These are phyloP conservation scores for Paraphoma sp. DNA, from an alignment of 2,329 filamentous ascomycete genomes.

Conservation along the genomic window DNA sequence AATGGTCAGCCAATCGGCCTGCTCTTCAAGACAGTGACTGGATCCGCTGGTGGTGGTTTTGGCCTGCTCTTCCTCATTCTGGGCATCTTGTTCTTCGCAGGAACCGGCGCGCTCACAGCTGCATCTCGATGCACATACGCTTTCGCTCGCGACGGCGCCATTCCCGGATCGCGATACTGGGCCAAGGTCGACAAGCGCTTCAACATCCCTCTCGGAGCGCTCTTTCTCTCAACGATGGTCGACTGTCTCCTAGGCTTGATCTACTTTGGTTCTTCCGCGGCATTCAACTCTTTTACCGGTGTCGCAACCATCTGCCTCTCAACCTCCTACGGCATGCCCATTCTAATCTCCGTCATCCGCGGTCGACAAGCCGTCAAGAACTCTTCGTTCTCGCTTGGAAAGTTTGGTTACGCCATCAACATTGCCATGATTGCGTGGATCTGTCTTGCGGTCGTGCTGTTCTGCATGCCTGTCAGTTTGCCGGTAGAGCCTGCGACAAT, in stretches of 20 bases:
- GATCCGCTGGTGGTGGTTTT: constrained; percentile 75
- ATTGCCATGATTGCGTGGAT: constrained; percentile 74
- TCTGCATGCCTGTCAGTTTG: constrained; percentile 71
- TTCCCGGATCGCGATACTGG: constrained; percentile 73
- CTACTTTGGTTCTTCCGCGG: constrained; percentile 78
- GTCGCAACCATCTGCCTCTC: constrained; percentile 81
- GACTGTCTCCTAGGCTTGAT: constrained; percentile 77
- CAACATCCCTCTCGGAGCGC: constrained; percentile 73
- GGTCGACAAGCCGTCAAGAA: constrained; percentile 69
- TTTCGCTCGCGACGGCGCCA: constrained; percentile 76
- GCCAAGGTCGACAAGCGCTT: constrained; percentile 68
- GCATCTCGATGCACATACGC: constrained; percentile 77
- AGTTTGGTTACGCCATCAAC: constrained; percentile 73
- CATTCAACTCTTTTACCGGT: constrained; percentile 81
- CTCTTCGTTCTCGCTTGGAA: constrained; percentile 72
- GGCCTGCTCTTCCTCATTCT: constrained; percentile 77
- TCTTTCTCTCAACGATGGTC: constrained; percentile 71
- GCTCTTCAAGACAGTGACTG: constrained; percentile 77
- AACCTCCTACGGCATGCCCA: constrained; percentile 77
- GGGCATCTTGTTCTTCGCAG: constrained; percentile 78
- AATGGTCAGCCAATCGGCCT: constrained; percentile 79
- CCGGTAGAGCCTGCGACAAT: constrained; percentile 49
- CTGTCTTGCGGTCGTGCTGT: constrained; percentile 70
- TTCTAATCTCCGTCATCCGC: constrained; percentile 72
- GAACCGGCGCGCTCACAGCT: constrained; percentile 76